Base-by-base conservation (phyloP, 2,329 filamentous ascomycete species). In the Claviceps purpurea region DNA sequence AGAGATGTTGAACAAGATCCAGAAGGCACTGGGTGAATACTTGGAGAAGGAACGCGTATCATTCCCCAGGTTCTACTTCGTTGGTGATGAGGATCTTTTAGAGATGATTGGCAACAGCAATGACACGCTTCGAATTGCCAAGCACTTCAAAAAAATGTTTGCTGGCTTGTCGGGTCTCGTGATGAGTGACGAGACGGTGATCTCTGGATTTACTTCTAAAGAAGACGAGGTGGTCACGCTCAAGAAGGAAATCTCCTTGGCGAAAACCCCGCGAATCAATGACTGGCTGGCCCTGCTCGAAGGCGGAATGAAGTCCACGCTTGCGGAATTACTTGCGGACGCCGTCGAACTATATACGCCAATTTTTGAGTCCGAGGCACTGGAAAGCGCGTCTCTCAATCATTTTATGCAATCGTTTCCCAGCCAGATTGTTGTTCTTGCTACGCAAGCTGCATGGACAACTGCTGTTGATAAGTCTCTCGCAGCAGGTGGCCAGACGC, bases 111-210 rank as follows among this genome's bases (percentile, higher is more conserved):
- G 93, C 65, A 99, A 99, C 68, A 97, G 91, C 71, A 96, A 96
- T 63, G 93, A 99, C 63, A 95, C 91, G 10, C 73, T 93, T 55
- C 89, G 93, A 51, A 94, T 98, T 59, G 89, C 93, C 42, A 98
- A 98, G 68, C 94, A 99, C 72, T 89, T 99, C 74, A 91, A 95
- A 68, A 99, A 99, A 75, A 99, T 99, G 93, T 99, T 99, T 74
- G 93, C 94, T 57, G 93, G 93, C 56, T 76, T 98, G 47, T 91
- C 85, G 4, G 93, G 93, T 3, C 78, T 98, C 39, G 75, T 90
- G 43, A 91, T 96, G 74, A 47, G 95, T 58, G 89, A 97, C 51
- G 87, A 96, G 60, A 81, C 83, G 26, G 82, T 88, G 56, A 97
- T 99, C 57, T 84, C 85, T 26, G 91, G 89, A 6, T 91, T 97